A percentile compares a stretch with the other conserved stretches of the same genome.
These are phyloP conservation scores for Trichosporon asahii DNA, from an alignment of 1,284 basidiomycete genomes.

Conservation along the genomic window DNA sequence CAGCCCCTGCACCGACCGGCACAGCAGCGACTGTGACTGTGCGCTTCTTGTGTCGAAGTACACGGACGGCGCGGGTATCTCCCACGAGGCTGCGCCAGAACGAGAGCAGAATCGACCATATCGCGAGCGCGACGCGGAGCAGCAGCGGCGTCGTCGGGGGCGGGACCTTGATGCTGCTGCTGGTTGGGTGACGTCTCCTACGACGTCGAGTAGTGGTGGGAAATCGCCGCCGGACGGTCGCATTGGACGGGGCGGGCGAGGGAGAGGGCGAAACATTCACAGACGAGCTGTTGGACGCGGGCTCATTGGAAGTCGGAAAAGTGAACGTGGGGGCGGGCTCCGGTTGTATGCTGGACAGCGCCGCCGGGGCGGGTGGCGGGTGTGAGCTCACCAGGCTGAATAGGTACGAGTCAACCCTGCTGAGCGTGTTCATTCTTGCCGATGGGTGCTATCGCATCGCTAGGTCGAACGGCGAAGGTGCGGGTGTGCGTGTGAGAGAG, in stretches of 20 bases:
- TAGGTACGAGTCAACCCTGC: slow-evolving; percentile 31
- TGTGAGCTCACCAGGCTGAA: slow-evolving; percentile 5
- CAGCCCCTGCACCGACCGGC: neutral
- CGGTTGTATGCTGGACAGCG: neutral
- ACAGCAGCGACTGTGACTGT: neutral
- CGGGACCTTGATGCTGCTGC: slow-evolving; percentile 40
- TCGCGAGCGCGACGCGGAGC: slow-evolving; percentile 39
- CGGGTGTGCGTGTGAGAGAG: neutral
- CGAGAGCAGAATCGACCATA: slow-evolving; percentile 46
- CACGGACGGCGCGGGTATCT: slow-evolving; percentile 40
- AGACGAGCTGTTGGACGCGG: neutral
- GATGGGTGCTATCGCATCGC: slow-evolving; percentile 11
- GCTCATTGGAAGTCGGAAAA: slow-evolving; percentile 2
- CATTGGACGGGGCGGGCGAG: neutral
- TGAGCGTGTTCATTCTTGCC: slow-evolving; percentile 17
- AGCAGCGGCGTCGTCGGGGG: slow-evolving; percentile 44
- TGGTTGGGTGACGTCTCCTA: slow-evolving; percentile 22
- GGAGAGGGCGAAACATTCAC: neutral
- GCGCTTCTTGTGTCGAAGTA: slow-evolving; percentile 18
- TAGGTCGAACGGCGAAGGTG: neutral
- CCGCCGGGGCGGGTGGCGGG: neutral
- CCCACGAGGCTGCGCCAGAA: slow-evolving; percentile 48
- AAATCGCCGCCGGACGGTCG: neutral
- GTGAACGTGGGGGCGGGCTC: slow-evolving; percentile 1
- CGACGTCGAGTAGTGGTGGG: slow-evolving; percentile 3